phyloP scores from a whole-genome alignment of 169 alveolate genomes.

The Sarcocystis neurona region DNA sequence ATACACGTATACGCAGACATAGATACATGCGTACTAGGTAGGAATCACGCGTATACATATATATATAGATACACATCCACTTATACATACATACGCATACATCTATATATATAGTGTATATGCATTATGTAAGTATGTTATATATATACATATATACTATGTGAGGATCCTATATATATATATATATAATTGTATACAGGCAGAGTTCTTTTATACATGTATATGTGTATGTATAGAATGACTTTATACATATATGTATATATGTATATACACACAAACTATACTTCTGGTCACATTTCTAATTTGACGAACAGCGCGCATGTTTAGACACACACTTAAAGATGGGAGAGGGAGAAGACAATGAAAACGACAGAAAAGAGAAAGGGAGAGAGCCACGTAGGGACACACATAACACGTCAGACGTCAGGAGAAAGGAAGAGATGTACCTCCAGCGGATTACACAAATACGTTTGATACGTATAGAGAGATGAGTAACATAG shows the following conservation, averaged over 20 bases:
- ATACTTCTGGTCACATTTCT: neutral
- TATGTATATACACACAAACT: neutral
- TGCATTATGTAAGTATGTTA: neutral
- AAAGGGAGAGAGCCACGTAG: neutral
- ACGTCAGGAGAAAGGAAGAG: too few relatives aligned
- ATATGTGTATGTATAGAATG: too few relatives aligned
- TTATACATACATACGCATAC: slow-evolving; percentile 10
- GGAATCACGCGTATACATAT: neutral
- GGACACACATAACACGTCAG: too few relatives aligned
- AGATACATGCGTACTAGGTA: neutral
- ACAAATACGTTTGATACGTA: too few relatives aligned
- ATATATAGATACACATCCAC: slow-evolving; percentile 5
- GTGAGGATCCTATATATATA: too few relatives aligned
- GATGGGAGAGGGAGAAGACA: neutral
- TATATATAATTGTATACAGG: slow-evolving; percentile 2
- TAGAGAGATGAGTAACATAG: too few relatives aligned
- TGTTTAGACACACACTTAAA: neutral
- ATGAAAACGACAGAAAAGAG: neutral
- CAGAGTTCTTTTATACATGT: neutral
- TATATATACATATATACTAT: too few relatives aligned
- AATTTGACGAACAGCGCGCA: neutral
- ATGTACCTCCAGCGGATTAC: too few relatives aligned
- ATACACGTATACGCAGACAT: too few relatives aligned
- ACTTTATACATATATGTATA: neutral
- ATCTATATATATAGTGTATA: too few relatives aligned